Conservation (phyloP, 495 filamentous ascomycete species). For the Neurospora tetraspora region DNA sequence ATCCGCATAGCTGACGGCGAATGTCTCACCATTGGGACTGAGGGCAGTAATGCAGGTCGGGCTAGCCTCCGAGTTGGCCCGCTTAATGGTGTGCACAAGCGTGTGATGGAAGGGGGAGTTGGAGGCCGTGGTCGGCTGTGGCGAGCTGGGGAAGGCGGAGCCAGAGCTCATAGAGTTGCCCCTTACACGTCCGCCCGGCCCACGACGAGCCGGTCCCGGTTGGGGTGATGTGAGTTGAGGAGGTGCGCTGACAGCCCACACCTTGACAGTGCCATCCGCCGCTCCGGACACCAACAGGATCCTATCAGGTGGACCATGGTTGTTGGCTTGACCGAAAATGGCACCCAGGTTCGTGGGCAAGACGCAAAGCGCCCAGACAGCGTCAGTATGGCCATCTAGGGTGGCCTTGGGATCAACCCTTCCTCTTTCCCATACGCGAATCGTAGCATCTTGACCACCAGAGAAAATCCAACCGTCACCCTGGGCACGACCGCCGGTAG, state of each 20-base stretch:
- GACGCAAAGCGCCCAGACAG: constrained; percentile 91
- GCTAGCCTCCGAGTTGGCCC: constrained; percentile 56
- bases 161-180: constrained; percentile 87
- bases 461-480: constrained; percentile 98
- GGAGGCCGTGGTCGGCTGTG: constrained; percentile 73
- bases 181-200: constrained; percentile 69
- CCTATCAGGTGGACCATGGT: constrained; percentile 68
- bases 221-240: constrained; percentile 76
- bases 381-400: constrained; percentile 86
- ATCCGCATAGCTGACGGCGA: constrained; percentile 88
- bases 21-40: constrained; percentile 75
- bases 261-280: constrained; percentile 82
- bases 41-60: constrained; percentile 89
- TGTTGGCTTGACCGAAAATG: constrained; percentile 60
- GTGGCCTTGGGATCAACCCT: constrained; percentile 93
- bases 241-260: constrained; percentile 92
- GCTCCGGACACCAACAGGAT: constrained; percentile 85
- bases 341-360: constrained; percentile 73
- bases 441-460: constrained; percentile 85
- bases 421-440: constrained; percentile 90
- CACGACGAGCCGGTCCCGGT: constrained; percentile 44
- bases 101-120: constrained; percentile 48
- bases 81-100: constrained; percentile 74
- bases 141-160: constrained; percentile 77
- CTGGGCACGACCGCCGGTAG: constrained; percentile 71